Evolutionary conservation across 495 filamentous ascomycete genomes (phyloP), one percentile per base, ranked within the genome.

Genomic region (Cairneyella variabilis): DNA sequence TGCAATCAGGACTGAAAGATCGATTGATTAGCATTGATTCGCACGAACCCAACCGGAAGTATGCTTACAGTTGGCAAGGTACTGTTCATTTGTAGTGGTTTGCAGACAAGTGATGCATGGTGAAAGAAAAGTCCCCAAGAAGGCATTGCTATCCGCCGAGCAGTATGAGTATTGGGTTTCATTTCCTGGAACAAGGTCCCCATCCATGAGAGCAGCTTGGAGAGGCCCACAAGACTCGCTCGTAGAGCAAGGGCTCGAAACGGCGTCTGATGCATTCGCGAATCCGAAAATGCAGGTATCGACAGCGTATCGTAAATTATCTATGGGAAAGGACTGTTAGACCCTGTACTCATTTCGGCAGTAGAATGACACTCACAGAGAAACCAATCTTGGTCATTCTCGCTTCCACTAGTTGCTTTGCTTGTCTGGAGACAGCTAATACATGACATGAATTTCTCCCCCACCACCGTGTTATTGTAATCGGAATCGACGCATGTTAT

Each of bases 331-430:
- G n/a, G 4, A 18, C 3, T 22, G 36, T 45, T 32, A 28, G 34
- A 12, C 39, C 11, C 23, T 17, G 39, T 9, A 16, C 8, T 44
- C 9, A 11, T 22, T 18, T 25, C 34, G 12, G 25, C 2, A 14
- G 3, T 34, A 8, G 0, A n/a, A 8, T 34, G 38, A 4, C 1
- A 64, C 76, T 67, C 64, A 79, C 75, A 78, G 11, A 79, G 58
- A 53, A 77, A 79, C 76, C 73, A 77, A 48, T 63, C 64, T 44
- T 72, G 71, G 56, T 80, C 77, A 36, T 52, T 78, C 64, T 77
- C 73, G 3, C 23, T 44, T 5, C 64, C 69, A 34, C 71, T 66
- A 0, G 68, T 61, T 51, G 71, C 73, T 20, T 65, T 67, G 63
- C 76, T 80, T 16, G 64, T 70, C 56, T 78, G 70, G 28, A 80